Evolutionary conservation across 2,329 filamentous ascomycete genomes (phyloP).

Genomic region (Exutisphaerella laricina): DNA sequence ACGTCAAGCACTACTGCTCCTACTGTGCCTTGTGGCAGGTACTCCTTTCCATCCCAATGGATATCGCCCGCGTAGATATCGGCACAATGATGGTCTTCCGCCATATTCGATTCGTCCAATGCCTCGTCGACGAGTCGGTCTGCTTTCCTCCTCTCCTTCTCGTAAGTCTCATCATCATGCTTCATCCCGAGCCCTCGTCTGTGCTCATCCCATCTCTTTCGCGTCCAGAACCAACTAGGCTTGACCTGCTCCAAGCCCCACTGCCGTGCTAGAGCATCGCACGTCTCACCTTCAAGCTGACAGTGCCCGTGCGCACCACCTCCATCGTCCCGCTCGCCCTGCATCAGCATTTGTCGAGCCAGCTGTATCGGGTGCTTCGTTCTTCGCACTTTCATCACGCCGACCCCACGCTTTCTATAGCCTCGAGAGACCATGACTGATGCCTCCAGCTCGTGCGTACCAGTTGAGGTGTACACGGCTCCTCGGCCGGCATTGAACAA

Average conservation of each 20-base stretch:
- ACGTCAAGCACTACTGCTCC: conserved; percentile 76
- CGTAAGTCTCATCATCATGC: conserved; percentile 34
- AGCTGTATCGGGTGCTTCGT: conserved; percentile 78
- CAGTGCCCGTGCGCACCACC: conserved; percentile 62
- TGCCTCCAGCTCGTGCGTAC: conserved; percentile 79
- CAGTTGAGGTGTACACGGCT: conserved; percentile 78
- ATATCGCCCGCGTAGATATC: conserved; percentile 6
- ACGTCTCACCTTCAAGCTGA: conserved; percentile 61
- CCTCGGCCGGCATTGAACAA: conserved; percentile 82
- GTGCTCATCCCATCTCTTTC: conserved; percentile 74
- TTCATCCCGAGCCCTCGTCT: conserved; percentile 50
- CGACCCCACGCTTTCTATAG: conserved; percentile 68
- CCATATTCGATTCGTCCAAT: neutral
- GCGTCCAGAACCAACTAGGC: conserved; percentile 71
- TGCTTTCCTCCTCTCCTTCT: conserved; percentile 38
- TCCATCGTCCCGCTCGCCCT: conserved; percentile 57
- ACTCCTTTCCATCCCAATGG: conserved; percentile 56
- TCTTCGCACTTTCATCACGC: conserved; percentile 64
- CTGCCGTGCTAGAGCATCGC: conserved; percentile 60
- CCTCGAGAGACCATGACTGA: conserved; percentile 77
- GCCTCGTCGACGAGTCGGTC: conserved; percentile 19
- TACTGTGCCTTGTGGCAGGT: conserved; percentile 76
- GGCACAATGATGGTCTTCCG: neutral
- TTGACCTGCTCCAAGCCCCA: conserved; percentile 69
- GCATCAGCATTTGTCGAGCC: conserved; percentile 64